phyloP scores from a whole-genome alignment of 768 basidiomycete genomes.

The Suillus hirtellus region DNA sequence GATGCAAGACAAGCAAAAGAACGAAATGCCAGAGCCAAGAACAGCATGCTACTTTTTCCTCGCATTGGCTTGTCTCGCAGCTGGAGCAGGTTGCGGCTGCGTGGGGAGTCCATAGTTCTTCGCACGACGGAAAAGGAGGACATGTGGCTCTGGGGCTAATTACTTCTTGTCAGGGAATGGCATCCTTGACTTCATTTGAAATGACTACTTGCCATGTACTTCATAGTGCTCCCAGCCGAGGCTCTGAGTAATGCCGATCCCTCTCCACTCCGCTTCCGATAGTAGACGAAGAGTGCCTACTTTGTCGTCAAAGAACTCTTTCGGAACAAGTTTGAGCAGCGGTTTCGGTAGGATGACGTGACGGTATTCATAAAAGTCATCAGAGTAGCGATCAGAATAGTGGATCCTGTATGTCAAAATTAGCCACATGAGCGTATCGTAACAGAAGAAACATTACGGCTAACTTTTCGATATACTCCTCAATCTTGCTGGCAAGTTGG shows the following conservation, averaged over 20 bases:
- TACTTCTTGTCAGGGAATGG: constrained; percentile 16
- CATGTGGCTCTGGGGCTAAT: constrained; percentile 88
- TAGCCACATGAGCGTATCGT: constrained; percentile 19
- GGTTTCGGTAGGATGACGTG: constrained; percentile 97
- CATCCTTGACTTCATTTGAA: constrained; percentile 4
- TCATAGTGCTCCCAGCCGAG: constrained; percentile 97
- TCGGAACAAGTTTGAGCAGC: constrained; percentile 90
- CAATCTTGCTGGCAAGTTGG: constrained; percentile 52
- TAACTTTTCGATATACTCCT: constrained; percentile 81
- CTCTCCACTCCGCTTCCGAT: constrained; percentile 90
- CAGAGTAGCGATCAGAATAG: constrained; percentile 90
- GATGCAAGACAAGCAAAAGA: constrained; percentile 20
- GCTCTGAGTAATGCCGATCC: constrained; percentile 94
- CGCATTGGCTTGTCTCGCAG: constrained; percentile 42
- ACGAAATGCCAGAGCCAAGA: constrained; percentile 24
- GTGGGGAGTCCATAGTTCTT: constrained; percentile 63
- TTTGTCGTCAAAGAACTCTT: constrained; percentile 77
- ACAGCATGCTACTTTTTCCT: constrained; percentile 40
- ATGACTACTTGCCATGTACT: constrained; percentile 73
- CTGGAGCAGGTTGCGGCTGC: constrained; percentile 42
- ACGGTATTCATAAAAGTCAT: constrained; percentile 92
- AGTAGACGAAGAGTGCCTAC: constrained; percentile 80
- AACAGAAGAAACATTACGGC: constrained; percentile 20
- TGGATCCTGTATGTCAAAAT: constrained; percentile 59
- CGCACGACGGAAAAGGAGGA: constrained; percentile 85